Conservation (phyloP, 805 yeast species). For the Wickerhamiella sergipiensis region DNA sequence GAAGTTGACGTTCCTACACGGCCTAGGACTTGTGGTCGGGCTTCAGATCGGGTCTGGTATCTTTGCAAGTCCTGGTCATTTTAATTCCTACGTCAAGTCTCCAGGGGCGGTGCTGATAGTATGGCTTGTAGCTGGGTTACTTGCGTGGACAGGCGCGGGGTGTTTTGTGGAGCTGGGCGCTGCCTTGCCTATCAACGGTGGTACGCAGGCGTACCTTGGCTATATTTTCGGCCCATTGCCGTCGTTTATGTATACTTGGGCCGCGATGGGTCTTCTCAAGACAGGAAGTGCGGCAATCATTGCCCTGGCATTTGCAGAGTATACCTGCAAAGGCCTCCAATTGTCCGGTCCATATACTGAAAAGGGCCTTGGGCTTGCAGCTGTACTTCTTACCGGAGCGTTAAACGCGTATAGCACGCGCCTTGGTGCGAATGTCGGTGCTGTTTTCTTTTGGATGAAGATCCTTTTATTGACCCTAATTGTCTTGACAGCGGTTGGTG, state of each 20-base stretch:
- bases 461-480: constrained; percentile 22
- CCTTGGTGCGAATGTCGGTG: constrained; percentile 24
- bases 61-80: constrained; percentile 29
- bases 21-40: constrained; percentile 29
- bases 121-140: constrained; percentile 28
- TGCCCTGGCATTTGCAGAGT: constrained; percentile 29
- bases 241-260: constrained; percentile 28
- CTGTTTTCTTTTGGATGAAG: constrained; percentile 24
- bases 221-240: constrained; percentile 26
- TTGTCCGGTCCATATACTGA: constrained; percentile 18
- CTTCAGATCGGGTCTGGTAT: constrained; percentile 34
- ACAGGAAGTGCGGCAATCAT: constrained; percentile 31
- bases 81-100: constrained; percentile 27
- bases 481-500: constrained; percentile 21
- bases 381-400: constrained; percentile 16
- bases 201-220: constrained; percentile 28
- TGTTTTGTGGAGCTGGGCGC: constrained; percentile 31
- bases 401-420: constrained; percentile 22
- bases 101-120: constrained; percentile 26
- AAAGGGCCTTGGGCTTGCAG: constrained; percentile 23
- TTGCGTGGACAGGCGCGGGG: constrained; percentile 33
- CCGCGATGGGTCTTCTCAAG: constrained; percentile 26
- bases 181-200: constrained; percentile 29
- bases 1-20: constrained; percentile 21
- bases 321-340: constrained; percentile 20